Evolutionary conservation across 1,284 basidiomycete species (phyloP).

Genomic region (Austropuccinia psidii): DNA sequence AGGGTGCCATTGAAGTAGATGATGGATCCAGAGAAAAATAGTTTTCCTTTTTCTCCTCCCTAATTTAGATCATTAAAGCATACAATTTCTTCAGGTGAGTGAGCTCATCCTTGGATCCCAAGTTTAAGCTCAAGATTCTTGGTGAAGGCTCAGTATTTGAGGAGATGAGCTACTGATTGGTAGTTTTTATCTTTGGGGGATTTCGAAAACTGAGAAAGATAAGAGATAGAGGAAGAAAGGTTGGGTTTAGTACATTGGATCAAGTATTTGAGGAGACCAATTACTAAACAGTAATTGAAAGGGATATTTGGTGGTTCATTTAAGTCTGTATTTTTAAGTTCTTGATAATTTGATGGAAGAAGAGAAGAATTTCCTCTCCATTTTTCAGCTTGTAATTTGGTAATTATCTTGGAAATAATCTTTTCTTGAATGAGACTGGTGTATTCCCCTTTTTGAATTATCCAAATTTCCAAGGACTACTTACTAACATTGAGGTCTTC

Average conservation of each 20-base stretch:
- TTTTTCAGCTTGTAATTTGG: not conserved
- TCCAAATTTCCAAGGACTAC: not conserved
- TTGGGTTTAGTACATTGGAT: constrained; percentile 8
- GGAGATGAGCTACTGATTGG: not conserved
- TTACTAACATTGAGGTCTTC: not conserved
- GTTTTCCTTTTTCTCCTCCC: too few relatives aligned
- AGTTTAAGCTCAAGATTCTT: too few relatives aligned
- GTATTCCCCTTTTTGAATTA: not conserved
- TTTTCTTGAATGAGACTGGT: not conserved
- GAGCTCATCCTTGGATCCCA: too few relatives aligned
- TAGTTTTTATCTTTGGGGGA: not conserved
- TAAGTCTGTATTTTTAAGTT: not conserved
- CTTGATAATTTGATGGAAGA: not conserved
- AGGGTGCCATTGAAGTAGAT: too few relatives aligned
- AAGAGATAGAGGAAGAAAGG: not conserved
- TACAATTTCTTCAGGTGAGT: too few relatives aligned
- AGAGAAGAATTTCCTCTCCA: not conserved
- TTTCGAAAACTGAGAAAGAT: constrained; percentile 1
- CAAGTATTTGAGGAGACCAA: not conserved
- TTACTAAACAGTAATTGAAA: not conserved
- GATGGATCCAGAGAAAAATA: too few relatives aligned
- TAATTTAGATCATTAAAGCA: too few relatives aligned
- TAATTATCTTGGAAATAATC: not conserved
- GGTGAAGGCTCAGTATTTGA: not conserved
- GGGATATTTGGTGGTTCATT: not conserved